Base-by-base conservation (phyloP, 2,329 filamentous ascomycete genomes). In the Aspergillus felis region DNA sequence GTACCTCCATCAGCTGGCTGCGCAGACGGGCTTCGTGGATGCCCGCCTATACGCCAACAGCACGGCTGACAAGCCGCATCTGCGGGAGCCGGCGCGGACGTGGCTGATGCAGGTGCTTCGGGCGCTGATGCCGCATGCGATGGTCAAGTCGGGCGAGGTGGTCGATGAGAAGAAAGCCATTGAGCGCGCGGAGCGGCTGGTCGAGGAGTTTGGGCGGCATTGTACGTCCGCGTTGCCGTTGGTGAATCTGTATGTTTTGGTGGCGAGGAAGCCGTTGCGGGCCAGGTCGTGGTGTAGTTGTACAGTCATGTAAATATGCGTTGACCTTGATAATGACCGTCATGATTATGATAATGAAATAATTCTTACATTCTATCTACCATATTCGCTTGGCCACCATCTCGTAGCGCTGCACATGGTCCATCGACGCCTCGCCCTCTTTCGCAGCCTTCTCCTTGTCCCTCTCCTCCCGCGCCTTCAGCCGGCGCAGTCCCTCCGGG, bases 351-450 rank as follows among this genome's bases (percentile, higher is more conserved):
- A 24, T 28, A n/a, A 50, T 50, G 42, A 46, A 24, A 17, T 24
- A 38, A 38, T 17, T 1, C 6, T 38, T n/a, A 27, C n/a, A 22
- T 3, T 35, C 24, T 54, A n/a, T 47, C 73, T 66, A 97, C 94
- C 94, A 99, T 66, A 99, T 99, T 71, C 94, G 84, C 82, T 97
- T 97, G 0, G 91, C 91, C 66, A 92, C 88, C 94, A 97, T 97
- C 71, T 92, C 91, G 77, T 97, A 99, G 66, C 94, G 82, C 65
- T 82, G 85, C 61, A 86, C 91, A 71, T 78, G 85, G 68, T 82
- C 89, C 74, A 85, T 85, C 71, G 84, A 85, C 82, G 55, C 74
- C 72, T 60, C 68, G 65, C 56, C 67, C 86, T 71, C 76, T 84
- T 72, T 79, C 82, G 53, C 84, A 80, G 48, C 81, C 58, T 72